A percentile compares a stretch with the other conserved stretches of the same genome.
Conservation (phyloP, 139 green algal species). For the Eudorina sp. region DNA sequence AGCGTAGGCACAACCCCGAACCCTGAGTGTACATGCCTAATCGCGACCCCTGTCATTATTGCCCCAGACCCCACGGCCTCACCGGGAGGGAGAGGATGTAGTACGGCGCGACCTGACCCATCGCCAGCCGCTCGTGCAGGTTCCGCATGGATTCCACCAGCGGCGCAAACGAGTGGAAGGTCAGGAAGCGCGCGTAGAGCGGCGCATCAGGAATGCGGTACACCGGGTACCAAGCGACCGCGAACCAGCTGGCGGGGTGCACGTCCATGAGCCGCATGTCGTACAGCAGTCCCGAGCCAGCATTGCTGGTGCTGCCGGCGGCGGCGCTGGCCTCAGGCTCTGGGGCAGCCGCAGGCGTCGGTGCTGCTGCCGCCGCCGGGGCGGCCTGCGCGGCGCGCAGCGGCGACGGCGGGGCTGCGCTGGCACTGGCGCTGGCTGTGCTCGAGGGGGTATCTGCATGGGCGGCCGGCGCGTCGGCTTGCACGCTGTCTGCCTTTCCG, state of each 20-base stretch:
- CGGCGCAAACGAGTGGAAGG: constrained; percentile 82
- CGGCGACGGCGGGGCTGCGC: background rate
- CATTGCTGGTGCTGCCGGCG: background rate
- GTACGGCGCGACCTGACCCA: constrained; percentile 21
- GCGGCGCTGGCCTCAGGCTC: background rate
- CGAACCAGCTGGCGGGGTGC: constrained; percentile 89
- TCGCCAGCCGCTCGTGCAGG: constrained; percentile 40
- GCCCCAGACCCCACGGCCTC: too few species aligned
- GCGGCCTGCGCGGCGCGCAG: background rate
- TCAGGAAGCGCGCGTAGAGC: constrained; percentile 87
- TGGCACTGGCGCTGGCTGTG: background rate
- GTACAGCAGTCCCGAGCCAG: constrained; percentile 54
- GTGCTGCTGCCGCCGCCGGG: background rate
- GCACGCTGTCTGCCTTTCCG: background rate
- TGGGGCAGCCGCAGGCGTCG: background rate
- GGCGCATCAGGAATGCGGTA: constrained; percentile 91
- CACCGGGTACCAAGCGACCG: constrained; percentile 90
- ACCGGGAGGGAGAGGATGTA: constrained; percentile 31
- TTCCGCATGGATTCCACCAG: constrained; percentile 62
- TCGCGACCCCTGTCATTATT: too few species aligned
- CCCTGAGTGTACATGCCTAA: too few species aligned
- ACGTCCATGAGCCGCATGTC: constrained; percentile 72
- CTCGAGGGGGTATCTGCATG: too few species aligned
- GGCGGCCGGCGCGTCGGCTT: too few species aligned
- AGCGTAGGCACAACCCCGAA: too few species aligned